phyloP scores from a whole-genome alignment of 23 red algal species.

The Chondrus crispus region DNA sequence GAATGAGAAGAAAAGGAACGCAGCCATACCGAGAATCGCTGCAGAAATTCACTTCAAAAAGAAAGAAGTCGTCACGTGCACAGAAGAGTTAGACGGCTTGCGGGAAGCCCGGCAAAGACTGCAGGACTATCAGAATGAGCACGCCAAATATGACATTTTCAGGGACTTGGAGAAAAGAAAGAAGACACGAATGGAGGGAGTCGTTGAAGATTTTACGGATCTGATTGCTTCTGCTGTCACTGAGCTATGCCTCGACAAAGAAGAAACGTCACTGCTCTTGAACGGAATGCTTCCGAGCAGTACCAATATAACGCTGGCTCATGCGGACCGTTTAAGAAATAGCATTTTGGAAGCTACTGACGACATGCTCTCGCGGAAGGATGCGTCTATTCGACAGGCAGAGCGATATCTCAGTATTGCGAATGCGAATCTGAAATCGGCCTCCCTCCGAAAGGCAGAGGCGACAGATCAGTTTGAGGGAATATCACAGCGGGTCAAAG shows the following conservation, averaged over 20 bases:
- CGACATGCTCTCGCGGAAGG: background rate
- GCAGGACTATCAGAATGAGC: conserved; percentile 22
- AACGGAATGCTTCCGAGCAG: too few species aligned
- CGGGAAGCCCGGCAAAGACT: background rate
- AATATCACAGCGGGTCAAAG: too few species aligned
- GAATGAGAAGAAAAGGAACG: conserved; percentile 7
- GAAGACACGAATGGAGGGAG: background rate
- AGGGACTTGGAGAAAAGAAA: conserved; percentile 18
- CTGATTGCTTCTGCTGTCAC: background rate
- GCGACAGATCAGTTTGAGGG: background rate
- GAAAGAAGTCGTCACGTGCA: background rate
- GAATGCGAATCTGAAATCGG: too few species aligned
- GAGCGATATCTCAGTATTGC: background rate
- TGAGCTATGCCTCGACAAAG: background rate
- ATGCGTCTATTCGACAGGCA: background rate
- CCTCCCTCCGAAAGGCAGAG: background rate
- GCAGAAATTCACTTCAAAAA: background rate
- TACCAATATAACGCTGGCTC: background rate
- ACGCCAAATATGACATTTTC: background rate
- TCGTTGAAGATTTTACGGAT: conserved; percentile 17
- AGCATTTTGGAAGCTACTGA: background rate
- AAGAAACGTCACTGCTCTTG: background rate
- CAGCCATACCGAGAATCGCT: background rate
- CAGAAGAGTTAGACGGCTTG: conserved; percentile 1
- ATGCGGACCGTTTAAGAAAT: too few species aligned